Evolutionary conservation across 257 asterid genomes (phyloP).

Genomic region (Henckelia pumila): DNA sequence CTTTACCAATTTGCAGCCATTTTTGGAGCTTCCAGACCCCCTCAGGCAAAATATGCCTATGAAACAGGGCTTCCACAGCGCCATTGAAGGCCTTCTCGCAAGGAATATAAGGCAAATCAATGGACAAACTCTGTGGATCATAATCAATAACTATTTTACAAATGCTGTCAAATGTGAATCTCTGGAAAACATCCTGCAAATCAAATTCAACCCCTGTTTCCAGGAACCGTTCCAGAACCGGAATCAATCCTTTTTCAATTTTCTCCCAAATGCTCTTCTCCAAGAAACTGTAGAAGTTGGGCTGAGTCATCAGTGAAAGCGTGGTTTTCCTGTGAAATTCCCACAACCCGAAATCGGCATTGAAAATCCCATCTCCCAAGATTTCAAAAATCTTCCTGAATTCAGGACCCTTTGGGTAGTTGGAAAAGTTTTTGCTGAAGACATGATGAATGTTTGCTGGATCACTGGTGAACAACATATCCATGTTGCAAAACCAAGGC

Average conservation of each 20-base stretch:
- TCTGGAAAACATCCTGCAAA: constrained; percentile 43
- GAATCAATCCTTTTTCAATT: constrained; percentile 30
- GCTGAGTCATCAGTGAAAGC: constrained; percentile 21
- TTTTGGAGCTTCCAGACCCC: constrained; percentile 32
- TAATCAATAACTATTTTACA: constrained; percentile 22
- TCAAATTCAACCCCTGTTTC: constrained; percentile 24
- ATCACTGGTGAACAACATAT: constrained; percentile 33
- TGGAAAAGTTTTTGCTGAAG: constrained; percentile 34
- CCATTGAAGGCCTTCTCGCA: constrained; percentile 31
- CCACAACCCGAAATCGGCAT: constrained; percentile 37
- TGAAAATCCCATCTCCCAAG: constrained; percentile 41
- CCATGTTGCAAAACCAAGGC: constrained; percentile 25
- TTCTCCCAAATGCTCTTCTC: constrained; percentile 22
- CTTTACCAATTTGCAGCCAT: constrained; percentile 35
- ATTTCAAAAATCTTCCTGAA: constrained; percentile 35
- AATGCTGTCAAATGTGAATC: constrained; percentile 36
- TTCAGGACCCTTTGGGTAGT: constrained; percentile 40
- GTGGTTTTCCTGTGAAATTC: constrained; percentile 36
- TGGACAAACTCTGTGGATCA: constrained; percentile 29
- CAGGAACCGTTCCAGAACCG: constrained; percentile 24
- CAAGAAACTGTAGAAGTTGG: constrained; percentile 17
- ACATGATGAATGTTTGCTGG: constrained; percentile 37
- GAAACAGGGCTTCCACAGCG: constrained; percentile 24
- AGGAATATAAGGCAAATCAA: constrained; percentile 29
- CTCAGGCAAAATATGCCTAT: constrained; percentile 31